Evolutionary conservation across 257 asterid genomes (phyloP).

Genomic region (Primulina tabacum): DNA sequence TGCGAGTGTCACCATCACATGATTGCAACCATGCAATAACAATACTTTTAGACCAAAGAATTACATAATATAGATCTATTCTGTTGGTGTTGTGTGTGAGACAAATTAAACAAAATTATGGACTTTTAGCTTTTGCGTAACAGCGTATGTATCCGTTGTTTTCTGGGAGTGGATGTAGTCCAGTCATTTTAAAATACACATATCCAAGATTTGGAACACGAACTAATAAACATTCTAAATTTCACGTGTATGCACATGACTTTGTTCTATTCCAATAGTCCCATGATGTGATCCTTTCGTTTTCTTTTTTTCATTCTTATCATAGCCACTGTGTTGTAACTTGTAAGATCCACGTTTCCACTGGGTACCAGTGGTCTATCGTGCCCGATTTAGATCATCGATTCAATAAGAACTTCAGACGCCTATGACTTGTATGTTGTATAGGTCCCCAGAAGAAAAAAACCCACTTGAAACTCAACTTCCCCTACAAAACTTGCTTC

Average conservation of each 20-base stretch:
- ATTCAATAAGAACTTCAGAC: too few species aligned
- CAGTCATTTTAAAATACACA: not conserved
- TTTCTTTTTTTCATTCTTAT: too few species aligned
- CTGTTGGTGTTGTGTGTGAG: slow-evolving; percentile 11
- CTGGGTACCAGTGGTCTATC: too few species aligned
- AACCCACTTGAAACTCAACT: too few species aligned
- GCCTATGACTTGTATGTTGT: too few species aligned
- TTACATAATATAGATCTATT: not conserved
- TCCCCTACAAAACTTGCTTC: too few species aligned
- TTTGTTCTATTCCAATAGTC: not conserved
- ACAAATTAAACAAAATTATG: not conserved
- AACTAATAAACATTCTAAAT: not conserved
- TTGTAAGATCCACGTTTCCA: too few species aligned
- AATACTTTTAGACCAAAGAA: not conserved
- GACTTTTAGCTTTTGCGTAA: not conserved
- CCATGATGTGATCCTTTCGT: not conserved
- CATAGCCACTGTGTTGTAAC: not conserved
- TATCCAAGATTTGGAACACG: not conserved
- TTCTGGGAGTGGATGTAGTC: not conserved
- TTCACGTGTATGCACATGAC: not conserved
- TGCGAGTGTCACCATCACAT: slow-evolving; percentile 16
- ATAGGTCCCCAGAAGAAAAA: too few species aligned
- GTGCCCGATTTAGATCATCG: too few species aligned
- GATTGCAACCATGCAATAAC: slow-evolving; percentile 4
- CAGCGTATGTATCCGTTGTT: not conserved